Conservation (phyloP, 306 rosid genomes). For the Pterocarpus santalinus region DNA sequence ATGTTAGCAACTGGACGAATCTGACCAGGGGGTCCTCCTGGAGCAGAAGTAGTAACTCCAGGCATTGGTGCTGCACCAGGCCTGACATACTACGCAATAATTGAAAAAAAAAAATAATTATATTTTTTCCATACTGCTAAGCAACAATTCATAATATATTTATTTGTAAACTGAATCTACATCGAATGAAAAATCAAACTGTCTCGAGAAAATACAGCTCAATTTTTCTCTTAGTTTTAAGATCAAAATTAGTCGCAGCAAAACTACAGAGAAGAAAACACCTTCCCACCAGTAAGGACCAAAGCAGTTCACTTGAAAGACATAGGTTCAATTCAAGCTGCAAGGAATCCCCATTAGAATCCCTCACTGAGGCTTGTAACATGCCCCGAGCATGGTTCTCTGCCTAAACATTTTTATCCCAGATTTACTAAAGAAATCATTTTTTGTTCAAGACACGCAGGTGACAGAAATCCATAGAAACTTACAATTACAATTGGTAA, state of each 20-base stretch:
- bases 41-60: slow-evolving; percentile 72
- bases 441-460: slow-evolving; percentile 9
- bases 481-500: background rate
- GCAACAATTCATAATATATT: slow-evolving; percentile 12
- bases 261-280: slow-evolving; percentile 22
- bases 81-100: slow-evolving; percentile 83
- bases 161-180: slow-evolving; percentile 29
- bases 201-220: slow-evolving; percentile 18
- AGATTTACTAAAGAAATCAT: slow-evolving; percentile 23
- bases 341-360: slow-evolving; percentile 18
- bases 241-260: slow-evolving; percentile 18
- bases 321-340: slow-evolving; percentile 13
- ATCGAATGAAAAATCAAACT: slow-evolving; percentile 30
- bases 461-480: slow-evolving; percentile 16
- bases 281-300: background rate
- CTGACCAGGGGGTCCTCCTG: slow-evolving; percentile 85
- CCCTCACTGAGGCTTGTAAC: slow-evolving; percentile 13
- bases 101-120: slow-evolving; percentile 33
- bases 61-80: slow-evolving; percentile 91
- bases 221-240: slow-evolving; percentile 13
- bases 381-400: background rate
- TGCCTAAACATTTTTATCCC: background rate
- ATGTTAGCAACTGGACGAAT: slow-evolving; percentile 81
- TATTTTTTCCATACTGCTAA: slow-evolving; percentile 19
- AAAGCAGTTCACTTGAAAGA: slow-evolving; percentile 15